Evolutionary conservation across 2,329 filamentous ascomycete genomes (phyloP).

Genomic region (Immersiporthe knoxdaviesiana): DNA sequence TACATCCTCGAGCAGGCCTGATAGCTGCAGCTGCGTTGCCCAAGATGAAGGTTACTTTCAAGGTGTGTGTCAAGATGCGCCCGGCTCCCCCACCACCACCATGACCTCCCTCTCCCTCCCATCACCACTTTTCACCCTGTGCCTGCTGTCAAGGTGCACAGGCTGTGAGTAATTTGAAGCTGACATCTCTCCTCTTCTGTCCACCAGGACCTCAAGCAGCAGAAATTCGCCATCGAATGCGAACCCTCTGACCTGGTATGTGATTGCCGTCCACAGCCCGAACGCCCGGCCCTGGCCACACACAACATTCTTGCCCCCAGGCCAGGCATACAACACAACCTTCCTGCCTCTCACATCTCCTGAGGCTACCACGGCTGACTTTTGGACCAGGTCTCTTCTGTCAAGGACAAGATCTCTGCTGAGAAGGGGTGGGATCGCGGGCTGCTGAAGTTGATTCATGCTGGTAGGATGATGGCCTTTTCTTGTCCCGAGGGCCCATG

Average conservation of each 20-base stretch:
- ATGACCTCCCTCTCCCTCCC: background rate
- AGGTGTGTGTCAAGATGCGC: slow-evolving; percentile 54
- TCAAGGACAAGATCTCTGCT: slow-evolving; percentile 89
- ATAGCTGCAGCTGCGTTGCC: slow-evolving; percentile 43
- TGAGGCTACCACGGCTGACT: slow-evolving; percentile 33
- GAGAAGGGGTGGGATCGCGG: slow-evolving; percentile 95
- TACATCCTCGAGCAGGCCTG: slow-evolving; percentile 31
- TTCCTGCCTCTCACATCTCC: background rate
- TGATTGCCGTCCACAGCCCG: slow-evolving; percentile 38
- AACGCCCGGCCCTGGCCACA: slow-evolving; percentile 20
- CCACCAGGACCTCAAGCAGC: slow-evolving; percentile 90
- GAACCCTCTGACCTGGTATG: slow-evolving; percentile 90
- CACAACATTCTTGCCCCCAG: background rate
- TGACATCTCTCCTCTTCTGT: slow-evolving; percentile 29
- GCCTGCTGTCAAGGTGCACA: slow-evolving; percentile 13
- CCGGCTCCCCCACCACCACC: background rate
- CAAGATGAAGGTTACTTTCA: slow-evolving; percentile 72
- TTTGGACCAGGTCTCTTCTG: slow-evolving; percentile 70
- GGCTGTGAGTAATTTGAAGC: slow-evolving; percentile 17
- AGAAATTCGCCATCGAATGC: slow-evolving; percentile 96
- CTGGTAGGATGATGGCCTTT: slow-evolving; percentile 62
- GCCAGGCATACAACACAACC: background rate
- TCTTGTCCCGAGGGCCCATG: background rate
- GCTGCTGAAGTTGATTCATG: slow-evolving; percentile 96
- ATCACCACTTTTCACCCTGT: background rate